Evolutionary conservation across 2,329 filamentous ascomycete species (phyloP).

Genomic region (Chaetomium strumarium): DNA sequence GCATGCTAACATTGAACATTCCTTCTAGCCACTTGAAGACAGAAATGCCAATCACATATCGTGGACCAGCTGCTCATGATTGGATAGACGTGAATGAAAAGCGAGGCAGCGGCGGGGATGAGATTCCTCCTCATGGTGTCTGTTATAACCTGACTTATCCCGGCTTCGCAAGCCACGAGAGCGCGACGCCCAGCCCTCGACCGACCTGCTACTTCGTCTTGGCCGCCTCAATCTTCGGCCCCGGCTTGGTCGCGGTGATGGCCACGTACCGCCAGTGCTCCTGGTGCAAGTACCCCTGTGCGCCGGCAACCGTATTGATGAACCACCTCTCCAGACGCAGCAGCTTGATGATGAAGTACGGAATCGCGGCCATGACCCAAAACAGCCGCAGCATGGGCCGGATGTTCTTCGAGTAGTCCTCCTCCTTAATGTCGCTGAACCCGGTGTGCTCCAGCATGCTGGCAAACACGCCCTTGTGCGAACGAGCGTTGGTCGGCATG

Average conservation of each 20-base stretch:
- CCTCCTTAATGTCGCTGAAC: slow-evolving; percentile 39
- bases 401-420: slow-evolving; percentile 42
- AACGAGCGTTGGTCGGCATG: slow-evolving; percentile 40
- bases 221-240: slow-evolving; percentile 6
- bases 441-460: slow-evolving; percentile 38
- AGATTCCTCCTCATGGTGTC: no score
- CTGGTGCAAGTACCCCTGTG: slow-evolving; percentile 31
- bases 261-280: slow-evolving; percentile 33
- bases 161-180: no score
- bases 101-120: no score
- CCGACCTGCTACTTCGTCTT: slow-evolving; percentile 11
- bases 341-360: slow-evolving; percentile 40
- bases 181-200: no score
- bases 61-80: no score
- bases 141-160: no score
- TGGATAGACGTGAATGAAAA: no score
- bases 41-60: no score
- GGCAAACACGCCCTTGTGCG: slow-evolving; percentile 35
- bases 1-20: no score
- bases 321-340: slow-evolving; percentile 41
- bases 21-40: no score
- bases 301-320: slow-evolving; percentile 43
- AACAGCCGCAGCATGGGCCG: slow-evolving; percentile 44
- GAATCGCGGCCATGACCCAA: slow-evolving; percentile 40
- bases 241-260: slow-evolving; percentile 34